Evolutionary conservation across 2,329 filamentous ascomycete species (phyloP).

Genomic region (Alternaria gaisen): DNA sequence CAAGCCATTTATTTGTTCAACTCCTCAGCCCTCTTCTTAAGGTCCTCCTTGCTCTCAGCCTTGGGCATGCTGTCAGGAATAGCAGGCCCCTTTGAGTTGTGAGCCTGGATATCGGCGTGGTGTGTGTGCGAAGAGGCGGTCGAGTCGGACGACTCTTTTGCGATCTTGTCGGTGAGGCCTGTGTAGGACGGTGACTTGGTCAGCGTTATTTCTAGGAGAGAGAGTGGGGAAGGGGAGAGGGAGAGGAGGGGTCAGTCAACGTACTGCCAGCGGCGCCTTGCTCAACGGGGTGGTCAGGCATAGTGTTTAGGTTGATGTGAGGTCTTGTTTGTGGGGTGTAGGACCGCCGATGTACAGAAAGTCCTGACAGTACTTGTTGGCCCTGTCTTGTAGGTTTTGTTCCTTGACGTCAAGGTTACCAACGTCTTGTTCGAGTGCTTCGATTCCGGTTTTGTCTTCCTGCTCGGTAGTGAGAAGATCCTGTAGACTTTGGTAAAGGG

Average conservation of each 20-base stretch:
- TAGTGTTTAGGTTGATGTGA: constrained; percentile 32
- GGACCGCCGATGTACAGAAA: constrained; percentile 22
- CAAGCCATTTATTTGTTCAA: constrained; percentile 54
- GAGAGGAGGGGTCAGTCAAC: constrained; percentile 17
- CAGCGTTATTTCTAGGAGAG: background rate
- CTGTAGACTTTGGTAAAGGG: constrained; percentile 3
- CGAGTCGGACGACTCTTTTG: constrained; percentile 55
- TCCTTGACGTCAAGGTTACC: constrained; percentile 17
- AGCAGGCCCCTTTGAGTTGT: constrained; percentile 49
- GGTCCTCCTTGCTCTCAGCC: constrained; percentile 59
- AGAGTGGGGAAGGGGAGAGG: no score
- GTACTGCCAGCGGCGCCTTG: constrained; percentile 52
- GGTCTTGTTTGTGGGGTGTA: constrained; percentile 13
- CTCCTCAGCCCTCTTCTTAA: constrained; percentile 60
- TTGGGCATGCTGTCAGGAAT: constrained; percentile 56
- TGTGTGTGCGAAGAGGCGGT: constrained; percentile 49
- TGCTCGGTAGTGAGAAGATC: background rate
- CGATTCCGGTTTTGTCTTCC: background rate
- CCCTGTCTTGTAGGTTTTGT: background rate
- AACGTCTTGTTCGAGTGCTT: constrained; percentile 15
- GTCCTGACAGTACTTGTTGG: constrained; percentile 13
- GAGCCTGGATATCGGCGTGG: constrained; percentile 47
- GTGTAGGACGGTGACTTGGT: background rate
- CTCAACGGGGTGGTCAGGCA: constrained; percentile 56
- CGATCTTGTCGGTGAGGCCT: constrained; percentile 58